These are phyloP conservation scores for Pisolithus thermaeus DNA, from an alignment of 1,284 basidiomycete genomes.

Conservation along the genomic window DNA sequence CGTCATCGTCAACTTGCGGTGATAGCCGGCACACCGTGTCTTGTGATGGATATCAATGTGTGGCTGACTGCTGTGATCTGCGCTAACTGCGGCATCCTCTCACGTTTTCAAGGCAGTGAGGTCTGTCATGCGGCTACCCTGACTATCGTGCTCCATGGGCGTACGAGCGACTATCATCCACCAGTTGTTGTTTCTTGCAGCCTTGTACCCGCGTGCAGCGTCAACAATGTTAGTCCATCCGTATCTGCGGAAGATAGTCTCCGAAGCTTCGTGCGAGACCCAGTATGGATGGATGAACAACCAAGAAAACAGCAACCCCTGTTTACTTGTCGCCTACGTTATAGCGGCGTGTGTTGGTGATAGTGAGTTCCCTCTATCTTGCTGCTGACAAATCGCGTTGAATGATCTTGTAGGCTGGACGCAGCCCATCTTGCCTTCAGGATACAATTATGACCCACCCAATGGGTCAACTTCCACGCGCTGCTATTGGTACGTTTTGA, in stretches of 20 bases:
- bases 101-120: too few relatives aligned
- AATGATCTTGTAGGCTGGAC: conserved; percentile 12
- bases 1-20: too few relatives aligned
- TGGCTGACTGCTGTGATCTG: too few relatives aligned
- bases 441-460: conserved; percentile 14
- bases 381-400: not conserved
- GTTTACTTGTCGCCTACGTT: conserved; percentile 23
- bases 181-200: not conserved
- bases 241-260: conserved; percentile 3
- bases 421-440: conserved; percentile 15
- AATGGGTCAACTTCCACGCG: conserved; percentile 16
- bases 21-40: too few relatives aligned
- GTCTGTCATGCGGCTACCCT: too few relatives aligned
- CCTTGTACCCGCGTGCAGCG: not conserved
- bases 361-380: conserved; percentile 11
- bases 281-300: conserved; percentile 23
- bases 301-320: conserved; percentile 11
- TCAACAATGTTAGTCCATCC: conserved; percentile 5
- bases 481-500: conserved; percentile 21
- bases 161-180: not conserved
- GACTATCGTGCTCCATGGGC: not conserved
- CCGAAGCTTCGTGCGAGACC: conserved; percentile 13
- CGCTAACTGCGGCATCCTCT: too few relatives aligned
- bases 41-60: too few relatives aligned
- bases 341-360: conserved; percentile 21